These are phyloP conservation scores for Alternaria sp. DNA, from an alignment of 2,329 filamentous ascomycete genomes.

Conservation along the genomic window DNA sequence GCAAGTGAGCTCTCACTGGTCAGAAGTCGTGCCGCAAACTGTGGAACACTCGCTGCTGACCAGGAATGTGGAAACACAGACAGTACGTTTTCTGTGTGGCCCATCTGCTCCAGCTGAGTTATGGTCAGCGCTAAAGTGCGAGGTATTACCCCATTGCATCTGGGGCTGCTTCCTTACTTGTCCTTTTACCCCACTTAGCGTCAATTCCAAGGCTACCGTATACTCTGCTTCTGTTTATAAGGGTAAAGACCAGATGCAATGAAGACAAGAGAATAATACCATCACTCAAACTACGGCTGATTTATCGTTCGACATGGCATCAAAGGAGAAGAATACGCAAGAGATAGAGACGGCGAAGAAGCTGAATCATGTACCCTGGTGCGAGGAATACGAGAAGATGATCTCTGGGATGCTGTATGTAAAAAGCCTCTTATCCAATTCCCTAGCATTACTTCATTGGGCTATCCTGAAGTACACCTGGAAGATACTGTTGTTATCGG, in stretches of 20 bases:
- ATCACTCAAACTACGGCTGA: neutral
- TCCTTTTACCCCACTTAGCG: slow-evolving; percentile 27
- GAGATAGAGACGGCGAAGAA: slow-evolving; percentile 58
- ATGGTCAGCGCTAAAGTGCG: slow-evolving; percentile 30
- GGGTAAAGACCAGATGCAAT: neutral
- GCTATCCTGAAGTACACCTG: too few species aligned
- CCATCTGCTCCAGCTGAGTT: neutral
- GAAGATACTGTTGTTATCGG: too few species aligned
- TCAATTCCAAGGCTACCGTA: slow-evolving; percentile 1
- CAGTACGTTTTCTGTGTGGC: neutral
- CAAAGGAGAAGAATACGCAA: slow-evolving; percentile 53
- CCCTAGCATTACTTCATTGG: neutral
- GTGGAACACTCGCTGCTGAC: neutral
- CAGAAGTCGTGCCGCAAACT: slow-evolving; percentile 19
- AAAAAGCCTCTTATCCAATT: neutral
- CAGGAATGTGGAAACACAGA: neutral
- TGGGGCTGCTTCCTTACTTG: neutral
- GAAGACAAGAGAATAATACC: neutral
- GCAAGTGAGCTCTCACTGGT: slow-evolving; percentile 10
- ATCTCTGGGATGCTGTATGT: slow-evolving; percentile 68
- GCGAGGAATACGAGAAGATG: slow-evolving; percentile 71
- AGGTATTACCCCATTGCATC: slow-evolving; percentile 28
- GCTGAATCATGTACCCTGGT: slow-evolving; percentile 63
- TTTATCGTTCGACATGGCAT: slow-evolving; percentile 42
- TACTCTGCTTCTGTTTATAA: slow-evolving; percentile 1